These are phyloP conservation scores for Saururus chinensis DNA, from an alignment of 164 flowering plant species.

Conservation along the genomic window DNA sequence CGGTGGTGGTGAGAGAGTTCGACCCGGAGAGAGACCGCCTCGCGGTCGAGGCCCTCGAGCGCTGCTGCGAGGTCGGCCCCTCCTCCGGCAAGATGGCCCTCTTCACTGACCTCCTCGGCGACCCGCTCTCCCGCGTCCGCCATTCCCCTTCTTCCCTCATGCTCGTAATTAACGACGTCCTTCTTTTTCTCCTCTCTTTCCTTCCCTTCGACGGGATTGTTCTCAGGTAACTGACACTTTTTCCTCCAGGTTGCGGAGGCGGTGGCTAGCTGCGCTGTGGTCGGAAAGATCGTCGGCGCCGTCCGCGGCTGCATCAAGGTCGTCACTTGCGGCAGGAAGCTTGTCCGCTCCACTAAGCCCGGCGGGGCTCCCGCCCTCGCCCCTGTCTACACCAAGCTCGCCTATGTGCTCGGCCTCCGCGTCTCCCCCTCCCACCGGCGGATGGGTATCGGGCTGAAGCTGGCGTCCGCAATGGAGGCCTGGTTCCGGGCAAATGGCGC, in stretches of 20 bases:
- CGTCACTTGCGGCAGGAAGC: slow-evolving; percentile 73
- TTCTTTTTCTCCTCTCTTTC: neutral
- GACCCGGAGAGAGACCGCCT: slow-evolving; percentile 38
- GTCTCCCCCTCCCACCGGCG: slow-evolving; percentile 90
- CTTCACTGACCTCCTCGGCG: slow-evolving; percentile 82
- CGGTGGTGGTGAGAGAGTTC: slow-evolving; percentile 47
- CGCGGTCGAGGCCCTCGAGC: slow-evolving; percentile 62
- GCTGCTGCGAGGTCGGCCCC: slow-evolving; percentile 76
- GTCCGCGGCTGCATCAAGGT: slow-evolving; percentile 89
- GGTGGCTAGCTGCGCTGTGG: slow-evolving; percentile 5
- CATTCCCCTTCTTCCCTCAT: slow-evolving; percentile 78
- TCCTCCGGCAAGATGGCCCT: slow-evolving; percentile 48
- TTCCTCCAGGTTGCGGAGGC: slow-evolving; percentile 56
- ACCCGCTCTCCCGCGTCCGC: slow-evolving; percentile 89
- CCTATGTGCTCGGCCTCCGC: slow-evolving; percentile 89
- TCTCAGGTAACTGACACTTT: too few species aligned
- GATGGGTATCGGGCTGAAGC: slow-evolving; percentile 69
- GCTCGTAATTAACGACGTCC: too few species aligned
- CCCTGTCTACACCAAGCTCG: slow-evolving; percentile 77
- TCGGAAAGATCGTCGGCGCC: slow-evolving; percentile 63
- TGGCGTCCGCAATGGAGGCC: slow-evolving; percentile 50
- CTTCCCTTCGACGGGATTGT: too few species aligned
- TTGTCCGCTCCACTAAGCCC: slow-evolving; percentile 23
- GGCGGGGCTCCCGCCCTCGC: slow-evolving; percentile 3
- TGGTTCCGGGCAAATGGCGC: slow-evolving; percentile 83